Conservation (phyloP, 2,329 filamentous ascomycete genomes). For the Cryphonectria japonica region DNA sequence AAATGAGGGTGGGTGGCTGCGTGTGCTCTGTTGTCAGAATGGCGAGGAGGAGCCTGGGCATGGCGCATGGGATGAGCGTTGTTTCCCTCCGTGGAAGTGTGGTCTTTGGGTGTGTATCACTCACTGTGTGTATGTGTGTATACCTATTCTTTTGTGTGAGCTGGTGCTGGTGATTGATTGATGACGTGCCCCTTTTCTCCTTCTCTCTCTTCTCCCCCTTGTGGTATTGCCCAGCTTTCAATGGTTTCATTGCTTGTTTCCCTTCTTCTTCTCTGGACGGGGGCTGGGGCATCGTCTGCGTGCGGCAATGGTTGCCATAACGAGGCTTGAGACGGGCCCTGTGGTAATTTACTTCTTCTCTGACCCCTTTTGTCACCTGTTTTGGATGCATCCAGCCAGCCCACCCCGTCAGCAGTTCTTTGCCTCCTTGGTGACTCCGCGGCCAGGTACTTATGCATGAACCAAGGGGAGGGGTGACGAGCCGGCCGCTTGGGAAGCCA, state of each 20-base stretch:
- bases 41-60: background rate
- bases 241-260: background rate
- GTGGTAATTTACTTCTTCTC: background rate
- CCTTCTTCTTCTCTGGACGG: background rate
- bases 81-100: background rate
- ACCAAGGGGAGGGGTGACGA: background rate
- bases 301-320: background rate
- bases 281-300: background rate
- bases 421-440: background rate
- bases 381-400: background rate
- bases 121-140: background rate
- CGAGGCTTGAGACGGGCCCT: background rate
- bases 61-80: background rate
- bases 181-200: background rate
- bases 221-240: background rate
- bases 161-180: background rate
- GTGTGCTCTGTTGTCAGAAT: background rate
- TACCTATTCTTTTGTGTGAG: background rate
- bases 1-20: background rate
- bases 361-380: background rate
- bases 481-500: background rate
- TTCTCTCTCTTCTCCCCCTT: background rate
- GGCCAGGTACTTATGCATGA: background rate
- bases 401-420: background rate
- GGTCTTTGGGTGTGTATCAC: too few species aligned